phyloP scores from a whole-genome alignment of 495 filamentous ascomycete genomes.

The Echria macrotheca region DNA sequence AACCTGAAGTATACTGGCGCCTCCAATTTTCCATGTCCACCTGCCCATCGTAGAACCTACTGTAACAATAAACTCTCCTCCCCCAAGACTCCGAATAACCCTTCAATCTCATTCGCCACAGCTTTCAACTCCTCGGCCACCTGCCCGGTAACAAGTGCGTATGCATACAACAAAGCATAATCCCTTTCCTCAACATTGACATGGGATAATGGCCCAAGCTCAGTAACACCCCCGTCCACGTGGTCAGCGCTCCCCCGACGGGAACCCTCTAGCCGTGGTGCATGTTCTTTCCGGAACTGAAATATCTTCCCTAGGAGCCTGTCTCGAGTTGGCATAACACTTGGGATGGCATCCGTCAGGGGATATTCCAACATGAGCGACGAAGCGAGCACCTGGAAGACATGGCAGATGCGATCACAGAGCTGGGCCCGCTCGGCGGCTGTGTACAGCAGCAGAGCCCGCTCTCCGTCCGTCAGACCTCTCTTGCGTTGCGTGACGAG shows the following conservation, averaged over 20 bases:
- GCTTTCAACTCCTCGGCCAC: constrained; percentile 61
- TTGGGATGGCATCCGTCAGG: constrained; percentile 79
- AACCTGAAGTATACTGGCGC: no score
- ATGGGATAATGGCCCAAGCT: constrained; percentile 15
- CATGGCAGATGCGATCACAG: constrained; percentile 81
- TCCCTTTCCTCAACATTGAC: constrained; percentile 43
- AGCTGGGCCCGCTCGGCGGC: constrained; percentile 71
- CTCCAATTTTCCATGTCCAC: not conserved
- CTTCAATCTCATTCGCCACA: constrained; percentile 62
- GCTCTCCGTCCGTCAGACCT: constrained; percentile 71
- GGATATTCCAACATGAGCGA: constrained; percentile 93
- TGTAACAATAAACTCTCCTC: constrained; percentile 69
- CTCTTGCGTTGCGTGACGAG: constrained; percentile 80
- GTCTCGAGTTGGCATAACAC: constrained; percentile 72
- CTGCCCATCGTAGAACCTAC: constrained; percentile 21
- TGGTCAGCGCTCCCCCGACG: not conserved
- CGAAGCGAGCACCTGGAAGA: constrained; percentile 87
- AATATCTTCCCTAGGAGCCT: constrained; percentile 85
- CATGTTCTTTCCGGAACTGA: constrained; percentile 68
- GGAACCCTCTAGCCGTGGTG: constrained; percentile 12
- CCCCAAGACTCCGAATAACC: constrained; percentile 69
- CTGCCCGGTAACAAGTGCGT: constrained; percentile 62
- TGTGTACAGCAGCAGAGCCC: constrained; percentile 72
- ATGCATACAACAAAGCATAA: constrained; percentile 49
- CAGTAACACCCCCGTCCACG: not conserved